Evolutionary conservation across 225 moss, liverwort and hornwort genomes (phyloP).

Genomic region (Bryoerythrophyllum caledonicum): DNA sequence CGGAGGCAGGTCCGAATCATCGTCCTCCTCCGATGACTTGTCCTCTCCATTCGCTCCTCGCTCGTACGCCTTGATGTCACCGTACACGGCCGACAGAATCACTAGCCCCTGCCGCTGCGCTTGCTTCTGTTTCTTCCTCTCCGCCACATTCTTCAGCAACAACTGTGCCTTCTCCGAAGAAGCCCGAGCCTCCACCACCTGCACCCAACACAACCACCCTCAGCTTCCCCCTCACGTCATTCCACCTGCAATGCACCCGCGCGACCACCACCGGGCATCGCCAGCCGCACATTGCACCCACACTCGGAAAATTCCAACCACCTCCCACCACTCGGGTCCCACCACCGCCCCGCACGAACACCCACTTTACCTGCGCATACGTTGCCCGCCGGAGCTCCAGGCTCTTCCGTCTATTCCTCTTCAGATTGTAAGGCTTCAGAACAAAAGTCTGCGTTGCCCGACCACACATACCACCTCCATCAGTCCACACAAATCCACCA

Average conservation of each 20-base stretch:
- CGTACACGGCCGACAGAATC: constrained; percentile 80
- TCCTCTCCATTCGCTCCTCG: constrained; percentile 37
- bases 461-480: background rate
- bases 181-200: constrained; percentile 89
- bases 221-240: background rate
- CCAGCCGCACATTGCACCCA: background rate
- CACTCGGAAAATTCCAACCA: background rate
- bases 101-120: constrained; percentile 82
- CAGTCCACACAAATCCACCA: constrained; percentile 2
- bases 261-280: background rate
- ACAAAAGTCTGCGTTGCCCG: constrained; percentile 54
- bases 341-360: background rate
- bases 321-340: background rate
- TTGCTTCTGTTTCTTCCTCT: constrained; percentile 92
- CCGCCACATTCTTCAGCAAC: constrained; percentile 81
- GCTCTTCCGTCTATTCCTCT: constrained; percentile 78
- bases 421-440: constrained; percentile 79
- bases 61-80: constrained; percentile 64
- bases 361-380: constrained; percentile 56
- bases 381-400: constrained; percentile 84
- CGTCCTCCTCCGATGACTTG: constrained; percentile 54
- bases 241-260: background rate
- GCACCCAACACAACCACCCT: constrained; percentile 23
- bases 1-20: constrained; percentile 72
- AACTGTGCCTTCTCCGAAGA: constrained; percentile 79